Evolutionary conservation across 345 rosid species (phyloP).

Genomic region (Populus ilicifolia): DNA sequence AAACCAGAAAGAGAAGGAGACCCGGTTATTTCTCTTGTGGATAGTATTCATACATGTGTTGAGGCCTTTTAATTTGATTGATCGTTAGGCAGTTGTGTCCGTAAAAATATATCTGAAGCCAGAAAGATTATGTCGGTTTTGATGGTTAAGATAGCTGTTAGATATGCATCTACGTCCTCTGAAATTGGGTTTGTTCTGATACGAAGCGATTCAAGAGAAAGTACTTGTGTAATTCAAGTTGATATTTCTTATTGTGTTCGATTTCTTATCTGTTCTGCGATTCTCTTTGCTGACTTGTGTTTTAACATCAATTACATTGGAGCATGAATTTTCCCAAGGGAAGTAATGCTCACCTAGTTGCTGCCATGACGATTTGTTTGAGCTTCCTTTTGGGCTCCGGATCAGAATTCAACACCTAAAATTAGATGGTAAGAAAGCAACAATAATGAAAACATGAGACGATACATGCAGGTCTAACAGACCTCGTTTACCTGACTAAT

Average conservation of each 20-base stretch:
- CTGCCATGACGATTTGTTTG: constrained; percentile 71
- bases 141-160: too few species aligned
- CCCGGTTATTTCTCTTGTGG: background rate
- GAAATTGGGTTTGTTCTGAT: too few species aligned
- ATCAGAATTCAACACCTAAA: constrained; percentile 57
- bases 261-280: background rate
- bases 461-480: background rate
- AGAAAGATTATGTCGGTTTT: background rate
- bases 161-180: too few species aligned
- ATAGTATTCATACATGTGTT: background rate
- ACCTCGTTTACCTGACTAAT: constrained; percentile 48
- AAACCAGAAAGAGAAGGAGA: background rate
- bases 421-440: background rate
- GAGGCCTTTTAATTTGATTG: background rate
- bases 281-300: background rate
- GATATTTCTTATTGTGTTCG: background rate
- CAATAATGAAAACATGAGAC: background rate
- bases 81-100: background rate
- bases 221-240: too few species aligned
- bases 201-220: too few species aligned
- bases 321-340: background rate
- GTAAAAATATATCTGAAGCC: background rate
- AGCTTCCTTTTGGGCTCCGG: constrained; percentile 54
- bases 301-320: background rate
- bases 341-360: constrained; percentile 55